Percentiles rank a stretch among this genome's conserved stretches.
These are phyloP conservation scores for Mallotus japonicus DNA, from an alignment of 441 rosid genomes.

Conservation along the genomic window DNA sequence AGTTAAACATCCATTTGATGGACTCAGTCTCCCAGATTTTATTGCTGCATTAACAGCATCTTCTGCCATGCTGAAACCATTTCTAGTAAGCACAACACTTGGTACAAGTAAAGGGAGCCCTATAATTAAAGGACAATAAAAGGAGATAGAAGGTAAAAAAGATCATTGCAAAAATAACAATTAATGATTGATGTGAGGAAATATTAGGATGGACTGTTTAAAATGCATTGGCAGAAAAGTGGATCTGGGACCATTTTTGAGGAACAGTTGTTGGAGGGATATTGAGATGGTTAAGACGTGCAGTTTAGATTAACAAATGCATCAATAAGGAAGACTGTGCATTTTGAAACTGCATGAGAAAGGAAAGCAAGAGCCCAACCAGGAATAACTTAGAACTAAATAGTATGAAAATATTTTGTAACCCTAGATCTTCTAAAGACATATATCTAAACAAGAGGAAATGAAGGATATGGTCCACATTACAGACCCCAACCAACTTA, in stretches of 20 bases:
- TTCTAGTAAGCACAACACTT: constrained; percentile 28
- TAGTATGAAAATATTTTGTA: background rate
- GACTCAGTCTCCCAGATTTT: constrained; percentile 67
- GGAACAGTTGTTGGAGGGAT: background rate
- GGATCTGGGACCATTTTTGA: background rate
- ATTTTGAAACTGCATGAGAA: background rate
- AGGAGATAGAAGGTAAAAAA: background rate
- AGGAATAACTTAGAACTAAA: background rate
- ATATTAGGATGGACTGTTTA: background rate
- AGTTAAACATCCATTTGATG: constrained; percentile 56
- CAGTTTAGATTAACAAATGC: background rate
- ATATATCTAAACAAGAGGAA: background rate
- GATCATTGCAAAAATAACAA: background rate
- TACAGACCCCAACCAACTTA: background rate
- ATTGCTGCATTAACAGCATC: constrained; percentile 91
- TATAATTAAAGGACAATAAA: background rate
- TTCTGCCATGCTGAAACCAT: constrained; percentile 88
- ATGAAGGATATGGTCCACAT: background rate
- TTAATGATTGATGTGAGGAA: background rate
- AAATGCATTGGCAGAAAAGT: background rate
- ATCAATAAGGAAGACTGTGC: background rate
- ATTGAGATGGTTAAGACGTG: background rate
- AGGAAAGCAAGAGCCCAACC: background rate
- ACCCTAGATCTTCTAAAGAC: background rate
- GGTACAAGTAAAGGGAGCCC: background rate